Conservation (phyloP, 2,329 filamentous ascomycete genomes). For the Botryotinia narcissicola region DNA sequence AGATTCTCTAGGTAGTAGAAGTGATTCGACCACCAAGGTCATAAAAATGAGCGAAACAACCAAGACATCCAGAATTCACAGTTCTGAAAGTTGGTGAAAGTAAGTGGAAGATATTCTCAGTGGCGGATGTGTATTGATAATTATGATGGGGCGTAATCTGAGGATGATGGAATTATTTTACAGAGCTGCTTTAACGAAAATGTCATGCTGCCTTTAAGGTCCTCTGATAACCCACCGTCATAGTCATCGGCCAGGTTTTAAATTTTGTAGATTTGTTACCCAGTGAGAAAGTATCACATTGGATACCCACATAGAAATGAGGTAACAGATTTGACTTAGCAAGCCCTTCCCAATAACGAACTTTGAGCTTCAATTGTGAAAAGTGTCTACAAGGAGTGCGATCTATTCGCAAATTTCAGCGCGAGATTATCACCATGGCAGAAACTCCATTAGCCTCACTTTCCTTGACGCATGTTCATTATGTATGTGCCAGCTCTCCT, state of each 20-base stretch:
- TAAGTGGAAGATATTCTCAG: background rate
- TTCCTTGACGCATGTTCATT: slow-evolving; percentile 93
- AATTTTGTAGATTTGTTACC: background rate
- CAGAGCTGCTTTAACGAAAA: slow-evolving; percentile 28
- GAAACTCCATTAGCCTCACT: slow-evolving; percentile 74
- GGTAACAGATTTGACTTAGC: background rate
- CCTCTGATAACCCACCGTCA: background rate
- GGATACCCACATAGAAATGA: background rate
- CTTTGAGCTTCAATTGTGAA: background rate
- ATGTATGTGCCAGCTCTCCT: slow-evolving; percentile 57
- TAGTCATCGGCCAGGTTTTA: background rate
- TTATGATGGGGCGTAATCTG: background rate
- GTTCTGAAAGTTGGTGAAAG: background rate
- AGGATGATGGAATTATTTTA: slow-evolving; percentile 24
- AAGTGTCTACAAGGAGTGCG: background rate
- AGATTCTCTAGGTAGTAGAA: slow-evolving; percentile 18
- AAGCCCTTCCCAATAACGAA: background rate
- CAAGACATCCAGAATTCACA: background rate
- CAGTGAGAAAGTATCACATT: background rate
- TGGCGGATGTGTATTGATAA: slow-evolving; percentile 4
- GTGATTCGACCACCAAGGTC: slow-evolving; percentile 9
- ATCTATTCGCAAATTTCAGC: background rate
- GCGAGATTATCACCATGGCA: slow-evolving; percentile 32
- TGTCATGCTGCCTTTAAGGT: slow-evolving; percentile 7
- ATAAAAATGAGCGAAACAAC: slow-evolving; percentile 15